These are phyloP conservation scores for Picochlorum sp. DNA, from an alignment of 139 green algal genomes.

Conservation along the genomic window DNA sequence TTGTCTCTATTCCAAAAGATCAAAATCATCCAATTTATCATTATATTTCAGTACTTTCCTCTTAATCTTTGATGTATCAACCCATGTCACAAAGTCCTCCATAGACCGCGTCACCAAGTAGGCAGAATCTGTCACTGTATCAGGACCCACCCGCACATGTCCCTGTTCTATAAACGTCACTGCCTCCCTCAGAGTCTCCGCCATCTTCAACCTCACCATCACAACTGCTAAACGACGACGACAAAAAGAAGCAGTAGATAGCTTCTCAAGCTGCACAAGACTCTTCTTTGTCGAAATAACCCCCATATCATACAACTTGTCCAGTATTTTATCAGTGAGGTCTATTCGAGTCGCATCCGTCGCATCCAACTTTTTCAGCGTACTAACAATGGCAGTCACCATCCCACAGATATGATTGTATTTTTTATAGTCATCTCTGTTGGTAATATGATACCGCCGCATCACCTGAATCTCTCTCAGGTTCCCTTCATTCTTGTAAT, in stretches of 20 bases:
- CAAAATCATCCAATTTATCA: conserved; percentile 92
- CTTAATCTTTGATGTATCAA: conserved; percentile 92
- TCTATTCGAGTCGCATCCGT: conserved; percentile 77
- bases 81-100: conserved; percentile 98
- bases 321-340: conserved; percentile 87
- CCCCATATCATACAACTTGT: conserved; percentile 97
- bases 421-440: conserved; percentile 97
- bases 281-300: conserved; percentile 87
- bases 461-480: conserved; percentile 89
- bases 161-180: conserved; percentile 93
- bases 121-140: conserved; percentile 84
- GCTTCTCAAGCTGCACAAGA: conserved; percentile 83
- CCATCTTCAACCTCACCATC: conserved; percentile 90
- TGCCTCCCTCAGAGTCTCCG: conserved; percentile 83
- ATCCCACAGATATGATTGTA: conserved; percentile 86
- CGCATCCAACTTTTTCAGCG: conserved; percentile 67
- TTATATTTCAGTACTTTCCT: conserved; percentile 94
- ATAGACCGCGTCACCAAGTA: conserved; percentile 82
- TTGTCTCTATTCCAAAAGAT: conserved; percentile 40
- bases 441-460: conserved; percentile 90
- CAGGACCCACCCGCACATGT: conserved; percentile 89
- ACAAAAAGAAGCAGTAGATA: conserved; percentile 87
- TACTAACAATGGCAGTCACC: conserved; percentile 38
- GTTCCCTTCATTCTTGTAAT: conserved; percentile 93
- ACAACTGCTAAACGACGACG: conserved; percentile 83